A percentile compares a stretch with the other conserved stretches of the same genome.
Evolutionary conservation across 2,329 filamentous ascomycete genomes (phyloP).

Genomic region (Hypoxylon sp.): DNA sequence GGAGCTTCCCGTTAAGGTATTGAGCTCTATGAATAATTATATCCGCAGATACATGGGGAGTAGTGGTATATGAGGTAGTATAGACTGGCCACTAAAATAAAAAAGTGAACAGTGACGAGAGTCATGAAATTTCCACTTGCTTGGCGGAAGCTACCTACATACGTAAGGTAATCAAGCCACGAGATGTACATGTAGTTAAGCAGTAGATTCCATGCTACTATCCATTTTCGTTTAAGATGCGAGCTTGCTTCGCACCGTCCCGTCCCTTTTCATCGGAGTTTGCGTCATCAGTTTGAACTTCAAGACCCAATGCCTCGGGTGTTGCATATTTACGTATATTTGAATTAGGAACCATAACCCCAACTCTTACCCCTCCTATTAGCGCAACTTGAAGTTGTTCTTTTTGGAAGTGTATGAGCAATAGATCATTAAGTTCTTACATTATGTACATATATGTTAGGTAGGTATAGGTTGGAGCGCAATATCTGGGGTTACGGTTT

Average conservation of each 20-base stretch:
- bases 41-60: not conserved
- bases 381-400: not conserved
- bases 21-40: no score
- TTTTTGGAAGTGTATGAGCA: not conserved
- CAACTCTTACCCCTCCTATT: no score
- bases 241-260: slow-evolving; percentile 2
- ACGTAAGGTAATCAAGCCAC: not conserved
- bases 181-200: slow-evolving; percentile 1
- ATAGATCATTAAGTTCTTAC: not conserved
- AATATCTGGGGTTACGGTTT: not conserved
- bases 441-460: no score
- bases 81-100: not conserved
- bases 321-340: not conserved
- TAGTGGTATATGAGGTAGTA: not conserved
- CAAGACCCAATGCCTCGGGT: not conserved
- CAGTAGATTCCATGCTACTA: slow-evolving; percentile 1
- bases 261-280: not conserved
- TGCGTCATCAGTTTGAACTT: not conserved
- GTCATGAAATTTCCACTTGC: not conserved
- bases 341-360: not conserved
- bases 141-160: not conserved
- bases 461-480: not conserved
- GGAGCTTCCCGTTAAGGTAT: not conserved
- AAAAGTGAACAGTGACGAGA: not conserved
- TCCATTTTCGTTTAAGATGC: not conserved